Conservation (phyloP, 331 rosid genomes). For the Acacia concinna region DNA sequence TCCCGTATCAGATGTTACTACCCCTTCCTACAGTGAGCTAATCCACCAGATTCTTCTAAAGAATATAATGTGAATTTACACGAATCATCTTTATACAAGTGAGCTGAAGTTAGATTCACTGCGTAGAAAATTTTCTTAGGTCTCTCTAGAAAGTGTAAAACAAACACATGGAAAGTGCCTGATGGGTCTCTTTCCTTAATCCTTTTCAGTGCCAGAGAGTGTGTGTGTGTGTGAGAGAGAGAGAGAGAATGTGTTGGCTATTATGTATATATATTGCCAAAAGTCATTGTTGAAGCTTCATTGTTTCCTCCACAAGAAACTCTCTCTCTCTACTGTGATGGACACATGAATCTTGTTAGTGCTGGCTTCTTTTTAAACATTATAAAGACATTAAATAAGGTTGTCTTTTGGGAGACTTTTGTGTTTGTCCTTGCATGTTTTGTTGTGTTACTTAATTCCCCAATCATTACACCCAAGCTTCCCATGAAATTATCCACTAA, state of each 20-base stretch:
- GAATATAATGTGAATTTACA: background rate
- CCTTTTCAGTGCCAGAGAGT: too few species aligned
- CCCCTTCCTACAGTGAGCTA: background rate
- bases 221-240: too few species aligned
- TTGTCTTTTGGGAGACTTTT: constrained; percentile 29
- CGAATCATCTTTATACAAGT: background rate
- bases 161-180: constrained; percentile 58
- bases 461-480: constrained; percentile 59
- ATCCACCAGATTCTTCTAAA: background rate
- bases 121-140: constrained; percentile 1
- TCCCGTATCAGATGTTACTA: background rate
- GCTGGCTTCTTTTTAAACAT: constrained; percentile 41
- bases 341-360: constrained; percentile 78
- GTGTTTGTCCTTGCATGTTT: constrained; percentile 51
- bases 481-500: constrained; percentile 32
- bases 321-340: constrained; percentile 43
- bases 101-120: constrained; percentile 33
- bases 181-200: constrained; percentile 39
- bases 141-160: constrained; percentile 21
- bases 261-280: constrained; percentile 30
- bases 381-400: constrained; percentile 29
- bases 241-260: constrained; percentile 14
- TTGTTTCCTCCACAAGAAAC: constrained; percentile 61
- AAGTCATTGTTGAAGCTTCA: constrained; percentile 41
- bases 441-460: constrained; percentile 47